Percentiles rank a stretch among this genome's conserved stretches.
Evolutionary conservation across 768 basidiomycete genomes (phyloP).

Genomic region (Rhodotorula paludigena): DNA sequence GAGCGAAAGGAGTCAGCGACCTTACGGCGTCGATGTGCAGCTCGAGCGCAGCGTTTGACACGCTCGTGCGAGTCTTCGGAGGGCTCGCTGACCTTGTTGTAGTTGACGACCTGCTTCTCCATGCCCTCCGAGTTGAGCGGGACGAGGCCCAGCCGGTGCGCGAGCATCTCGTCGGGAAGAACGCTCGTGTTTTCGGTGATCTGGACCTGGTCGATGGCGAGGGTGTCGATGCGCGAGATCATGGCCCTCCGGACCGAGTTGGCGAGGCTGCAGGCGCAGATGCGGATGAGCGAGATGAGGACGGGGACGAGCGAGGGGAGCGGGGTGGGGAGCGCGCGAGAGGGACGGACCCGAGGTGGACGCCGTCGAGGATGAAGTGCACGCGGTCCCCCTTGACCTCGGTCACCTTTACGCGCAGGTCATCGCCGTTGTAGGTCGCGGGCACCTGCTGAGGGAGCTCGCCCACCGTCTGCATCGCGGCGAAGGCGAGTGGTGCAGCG

Average conservation of each 20-base stretch:
- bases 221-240: constrained; percentile 93
- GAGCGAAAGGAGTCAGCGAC: neutral
- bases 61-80: neutral
- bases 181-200: constrained; percentile 86
- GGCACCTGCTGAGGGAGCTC: constrained; percentile 36
- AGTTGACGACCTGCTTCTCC: constrained; percentile 42
- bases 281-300: constrained; percentile 16
- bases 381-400: constrained; percentile 67
- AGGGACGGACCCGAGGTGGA: constrained; percentile 83
- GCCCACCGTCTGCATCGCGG: neutral
- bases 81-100: constrained; percentile 46
- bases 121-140: constrained; percentile 85
- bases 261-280: constrained; percentile 58
- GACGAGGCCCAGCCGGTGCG: constrained; percentile 90
- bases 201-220: constrained; percentile 96
- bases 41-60: too few species aligned
- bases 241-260: constrained; percentile 89
- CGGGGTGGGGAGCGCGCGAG: neutral
- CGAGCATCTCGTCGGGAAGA: constrained; percentile 93
- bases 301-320: neutral
- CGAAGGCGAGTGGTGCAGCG: neutral
- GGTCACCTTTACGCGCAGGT: constrained; percentile 40
- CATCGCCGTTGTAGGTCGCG: constrained; percentile 33
- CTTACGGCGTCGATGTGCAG: neutral
- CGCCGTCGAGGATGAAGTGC: constrained; percentile 90